phyloP scores from a whole-genome alignment of 805 yeast species.

The Metschnikowia continentalis region DNA sequence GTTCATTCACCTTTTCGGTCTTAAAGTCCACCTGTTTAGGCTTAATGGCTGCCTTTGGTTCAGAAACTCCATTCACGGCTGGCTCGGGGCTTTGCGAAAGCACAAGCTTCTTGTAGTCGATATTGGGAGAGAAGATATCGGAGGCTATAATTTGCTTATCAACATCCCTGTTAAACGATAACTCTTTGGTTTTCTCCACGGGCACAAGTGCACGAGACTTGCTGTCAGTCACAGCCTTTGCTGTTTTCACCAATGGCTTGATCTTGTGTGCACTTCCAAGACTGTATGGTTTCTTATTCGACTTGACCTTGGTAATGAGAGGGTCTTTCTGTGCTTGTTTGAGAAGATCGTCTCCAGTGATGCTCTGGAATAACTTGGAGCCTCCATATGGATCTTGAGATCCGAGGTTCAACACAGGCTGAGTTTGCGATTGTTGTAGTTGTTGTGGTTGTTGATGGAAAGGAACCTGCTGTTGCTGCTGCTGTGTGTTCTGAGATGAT shows the following conservation, averaged over 20 bases:
- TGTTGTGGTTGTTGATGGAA: constrained; percentile 17
- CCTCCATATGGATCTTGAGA: constrained; percentile 70
- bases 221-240: background rate
- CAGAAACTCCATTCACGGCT: background rate
- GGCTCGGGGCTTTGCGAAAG: constrained; percentile 24
- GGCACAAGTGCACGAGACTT: background rate
- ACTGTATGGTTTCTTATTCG: constrained; percentile 54
- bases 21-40: constrained; percentile 33
- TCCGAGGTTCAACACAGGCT: constrained; percentile 20
- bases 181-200: background rate
- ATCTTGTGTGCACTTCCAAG: constrained; percentile 54
- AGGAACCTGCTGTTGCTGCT: constrained; percentile 12
- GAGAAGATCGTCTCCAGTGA: constrained; percentile 27
- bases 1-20: constrained; percentile 8
- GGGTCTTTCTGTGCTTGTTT: constrained; percentile 24
- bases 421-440: constrained; percentile 10
- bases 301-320: constrained; percentile 18
- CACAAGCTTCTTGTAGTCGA: constrained; percentile 49
- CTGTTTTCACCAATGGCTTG: constrained; percentile 46
- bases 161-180: constrained; percentile 29
- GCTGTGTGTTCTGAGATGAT: constrained; percentile 17
- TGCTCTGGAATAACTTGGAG: constrained; percentile 59
- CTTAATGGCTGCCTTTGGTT: constrained; percentile 10
- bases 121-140: constrained; percentile 66
- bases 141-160: constrained; percentile 68